Evolutionary conservation across 2,329 filamentous ascomycete species (phyloP).

Genomic region (Triangularia verruculosa): DNA sequence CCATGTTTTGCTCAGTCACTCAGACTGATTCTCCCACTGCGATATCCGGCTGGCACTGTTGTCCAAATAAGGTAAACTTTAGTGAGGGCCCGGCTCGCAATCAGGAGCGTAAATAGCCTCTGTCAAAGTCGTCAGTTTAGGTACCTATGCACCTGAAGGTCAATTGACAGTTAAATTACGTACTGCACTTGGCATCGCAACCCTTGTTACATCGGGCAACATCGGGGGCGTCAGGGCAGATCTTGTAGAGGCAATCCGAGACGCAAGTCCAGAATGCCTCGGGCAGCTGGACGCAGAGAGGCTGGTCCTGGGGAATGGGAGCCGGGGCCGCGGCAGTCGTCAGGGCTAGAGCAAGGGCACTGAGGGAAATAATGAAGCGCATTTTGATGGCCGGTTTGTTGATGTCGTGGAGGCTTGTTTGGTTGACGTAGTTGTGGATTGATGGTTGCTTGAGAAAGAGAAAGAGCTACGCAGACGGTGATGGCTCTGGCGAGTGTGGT

Average conservation of each 20-base stretch:
- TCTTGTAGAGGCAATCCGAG: constrained; percentile 7
- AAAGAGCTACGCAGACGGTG: not conserved
- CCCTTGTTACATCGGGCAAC: not conserved
- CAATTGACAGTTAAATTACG: not conserved
- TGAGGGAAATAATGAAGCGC: not conserved
- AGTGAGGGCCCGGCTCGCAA: constrained; percentile 1
- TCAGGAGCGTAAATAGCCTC: not conserved
- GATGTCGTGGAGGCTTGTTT: not conserved
- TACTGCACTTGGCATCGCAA: constrained; percentile 8
- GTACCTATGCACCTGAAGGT: not conserved
- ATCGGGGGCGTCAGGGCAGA: not conserved
- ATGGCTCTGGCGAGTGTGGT: not conserved
- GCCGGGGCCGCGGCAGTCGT: not conserved
- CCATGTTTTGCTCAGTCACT: too few species aligned
- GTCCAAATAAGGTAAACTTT: not conserved
- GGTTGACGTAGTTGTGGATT: not conserved
- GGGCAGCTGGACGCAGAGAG: not conserved
- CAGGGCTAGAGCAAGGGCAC: not conserved
- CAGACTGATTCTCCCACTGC: too few species aligned
- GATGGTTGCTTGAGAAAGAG: not conserved
- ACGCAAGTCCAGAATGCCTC: not conserved
- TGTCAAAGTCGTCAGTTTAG: not conserved
- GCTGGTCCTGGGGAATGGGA: not conserved
- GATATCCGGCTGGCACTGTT: too few species aligned
- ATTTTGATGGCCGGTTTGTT: not conserved